These are phyloP conservation scores for Cicer yamashitae DNA, from an alignment of 306 rosid genomes.

Conservation along the genomic window DNA sequence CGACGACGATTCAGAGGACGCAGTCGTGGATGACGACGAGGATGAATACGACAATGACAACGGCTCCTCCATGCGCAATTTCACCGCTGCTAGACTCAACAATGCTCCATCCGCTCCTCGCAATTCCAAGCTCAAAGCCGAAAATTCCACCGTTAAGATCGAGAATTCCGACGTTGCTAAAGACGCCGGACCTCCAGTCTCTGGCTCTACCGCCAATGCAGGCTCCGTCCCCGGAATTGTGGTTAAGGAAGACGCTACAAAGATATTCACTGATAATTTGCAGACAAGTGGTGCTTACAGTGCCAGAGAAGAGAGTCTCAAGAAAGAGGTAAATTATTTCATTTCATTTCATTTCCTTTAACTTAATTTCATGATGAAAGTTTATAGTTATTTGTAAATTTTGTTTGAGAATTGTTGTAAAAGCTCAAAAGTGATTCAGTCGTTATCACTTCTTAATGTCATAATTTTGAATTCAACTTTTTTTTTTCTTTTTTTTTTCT, in stretches of 20 bases:
- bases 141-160: constrained; percentile 63
- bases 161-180: constrained; percentile 68
- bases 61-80: constrained; percentile 86
- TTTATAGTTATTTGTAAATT: background rate
- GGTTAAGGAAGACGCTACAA: constrained; percentile 81
- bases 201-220: constrained; percentile 42
- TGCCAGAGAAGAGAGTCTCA: constrained; percentile 89
- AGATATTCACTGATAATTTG: constrained; percentile 86
- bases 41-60: constrained; percentile 75
- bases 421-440: background rate
- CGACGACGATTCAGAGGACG: constrained; percentile 83
- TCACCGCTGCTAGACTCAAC: constrained; percentile 81
- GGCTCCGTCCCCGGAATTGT: constrained; percentile 66
- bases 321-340: constrained; percentile 64
- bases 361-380: background rate
- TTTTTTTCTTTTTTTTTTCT: background rate
- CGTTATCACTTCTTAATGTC: background rate
- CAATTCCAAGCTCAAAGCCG: constrained; percentile 72
- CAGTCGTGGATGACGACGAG: constrained; percentile 73
- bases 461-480: background rate
- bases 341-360: background rate
- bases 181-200: constrained; percentile 53
- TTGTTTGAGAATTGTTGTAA: constrained; percentile 11
- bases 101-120: constrained; percentile 62
- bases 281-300: constrained; percentile 96